Evolutionary conservation across 176 grass and related monocot species (phyloP), one percentile per base, ranked within the genome.

Genomic region (Oryza rufipogon): DNA sequence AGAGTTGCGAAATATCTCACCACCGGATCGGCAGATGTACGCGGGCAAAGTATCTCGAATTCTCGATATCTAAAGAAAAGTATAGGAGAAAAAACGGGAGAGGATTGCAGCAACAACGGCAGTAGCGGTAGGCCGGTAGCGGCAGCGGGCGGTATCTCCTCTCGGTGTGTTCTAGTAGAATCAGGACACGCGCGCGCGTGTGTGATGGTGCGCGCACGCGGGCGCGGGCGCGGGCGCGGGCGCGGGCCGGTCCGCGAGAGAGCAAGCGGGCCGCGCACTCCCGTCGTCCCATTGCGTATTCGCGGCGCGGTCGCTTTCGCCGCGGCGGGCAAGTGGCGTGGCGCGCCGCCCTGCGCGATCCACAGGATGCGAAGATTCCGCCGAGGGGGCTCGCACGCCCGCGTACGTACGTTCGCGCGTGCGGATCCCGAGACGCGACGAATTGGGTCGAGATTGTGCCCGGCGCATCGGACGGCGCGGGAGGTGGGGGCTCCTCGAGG

Each of bases 341-440:
- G 5, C 36, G 36, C 36, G 36, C 36, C 36, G 36, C 49, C 49
- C 4, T 58, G 15, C 56, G 56, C 20, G 56, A 61, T 67, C 71
- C 71, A 67, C 72, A 74, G 10, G 38, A 65, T n/a, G 56, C 7
- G 56, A 22, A 56, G 82, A 84, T 84, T 76, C 72, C 30, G 26
- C 26, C 26, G 26, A 26, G 26, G 26, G 26, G 39, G 38, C 38
- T 17, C 51, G 79, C 74, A 45, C 16, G 69, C 19, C 0, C 73
- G 11, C 52, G 1, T 41, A 39, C 3, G 13, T 41, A 41, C 39
- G 20, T n/a, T 16, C 5, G 11, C 36, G 20, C 70, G 38, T 64
- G 82, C 78, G 54, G 71, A 71, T 76, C 77, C 15, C 81, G 81
- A 84, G 49, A 76, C 51, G 85, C 78, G 58, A 75, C 65, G 84